Evolutionary conservation across 371 early-diverging fungal species (phyloP), one percentile per base, ranked within the genome.

Genomic region (Mortierella sp.): DNA sequence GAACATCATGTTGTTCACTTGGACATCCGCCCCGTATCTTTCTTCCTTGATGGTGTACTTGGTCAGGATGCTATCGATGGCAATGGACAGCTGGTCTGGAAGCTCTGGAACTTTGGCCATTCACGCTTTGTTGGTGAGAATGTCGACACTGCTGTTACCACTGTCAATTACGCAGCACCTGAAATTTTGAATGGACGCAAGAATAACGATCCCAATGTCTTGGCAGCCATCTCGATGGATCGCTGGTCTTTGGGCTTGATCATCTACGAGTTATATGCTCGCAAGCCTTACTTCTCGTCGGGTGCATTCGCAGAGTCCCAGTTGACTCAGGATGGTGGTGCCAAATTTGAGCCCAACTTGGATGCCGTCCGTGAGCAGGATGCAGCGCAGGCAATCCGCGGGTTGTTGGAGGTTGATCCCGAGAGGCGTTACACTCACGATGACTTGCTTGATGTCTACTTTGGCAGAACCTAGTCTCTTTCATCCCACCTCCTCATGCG

Each of bases 161-260:
- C 34, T 39, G 58, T 42, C 9, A 30, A 58, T 3, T 74, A 74
- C 34, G 61, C 74, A 1, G 50, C 69, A 1, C 74, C 74, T 21
- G 74, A 74, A 51, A 57, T 74, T 26, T 38, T 74, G 52, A 18
- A 59, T 14, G 55, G 23, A 16, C 49, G 60, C 18, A 66, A 53
- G 26, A 30, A 28, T 5, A 12, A 27, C 21, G n/a, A 13, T 16
- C 48, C 26, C 31, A 50, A 27, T 14, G n/a, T 42, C 21, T 12
- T 80, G 58, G 54, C 64, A 42, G 19, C 53, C 1, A 47, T 58
- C 3, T 39, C 71, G 47, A 80, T 80, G 80, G 80, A 80, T 61
- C 70, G 70, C 64, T 80, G 80, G 80, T 80, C 80, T 0, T 30
- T 80, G 18, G 80, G 80, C 1, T 57, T 61, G 54, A 64, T 71